Base-by-base conservation (phyloP, 345 rosid species). In the Kernera saxatilis region DNA sequence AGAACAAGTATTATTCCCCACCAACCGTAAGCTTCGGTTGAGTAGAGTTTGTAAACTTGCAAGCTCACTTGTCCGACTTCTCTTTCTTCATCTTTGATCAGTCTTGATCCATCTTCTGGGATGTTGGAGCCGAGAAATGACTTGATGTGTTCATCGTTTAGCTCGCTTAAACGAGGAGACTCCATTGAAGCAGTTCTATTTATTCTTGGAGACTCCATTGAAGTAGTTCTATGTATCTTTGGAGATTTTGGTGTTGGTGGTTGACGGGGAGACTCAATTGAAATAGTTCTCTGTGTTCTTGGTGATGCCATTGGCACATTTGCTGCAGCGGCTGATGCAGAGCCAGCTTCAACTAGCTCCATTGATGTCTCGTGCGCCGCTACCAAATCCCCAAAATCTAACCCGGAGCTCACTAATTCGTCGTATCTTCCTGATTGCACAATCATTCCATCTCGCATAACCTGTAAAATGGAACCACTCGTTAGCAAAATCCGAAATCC, bases 21-120 rank as follows among this genome's bases (percentile, higher is more conserved):
- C 99, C 97, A 94, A n/a, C 98, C 99, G 40, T 75, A 94, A 53
- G 97, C 97, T 80, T 87, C 96, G 0, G 96, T 89, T 72, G 69
- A 78, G 85, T 91, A 94, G 21, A 83, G 67, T 78, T 85, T 94
- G 77, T 94, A 91, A 27, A 94, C 96, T 2, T 69, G 78, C 67
- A 81, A 71, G 74, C 91, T 88, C 48, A 94, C 90, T 76, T 81
- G 84, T 43, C 99, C 99, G 0, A 86, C 87, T 73, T 77, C 99
- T 76, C 90, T 83, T 69, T 91, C 96, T 78, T 94, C 99, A 0
- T 94, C 99, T 77, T 94, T 84, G 66, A 91, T 85, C 71, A 94
- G 84, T 81, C 82, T 91, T 5, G 93, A 85, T 37, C 82, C 81
- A 22, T 87, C 93, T 69, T 82, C 81, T 3, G 78, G 78, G 8